A percentile compares a stretch with the other conserved stretches of the same genome.
Evolutionary conservation across 228 moss, liverwort and hornwort species (phyloP).

Genomic region (Sphagnum magellanicum): DNA sequence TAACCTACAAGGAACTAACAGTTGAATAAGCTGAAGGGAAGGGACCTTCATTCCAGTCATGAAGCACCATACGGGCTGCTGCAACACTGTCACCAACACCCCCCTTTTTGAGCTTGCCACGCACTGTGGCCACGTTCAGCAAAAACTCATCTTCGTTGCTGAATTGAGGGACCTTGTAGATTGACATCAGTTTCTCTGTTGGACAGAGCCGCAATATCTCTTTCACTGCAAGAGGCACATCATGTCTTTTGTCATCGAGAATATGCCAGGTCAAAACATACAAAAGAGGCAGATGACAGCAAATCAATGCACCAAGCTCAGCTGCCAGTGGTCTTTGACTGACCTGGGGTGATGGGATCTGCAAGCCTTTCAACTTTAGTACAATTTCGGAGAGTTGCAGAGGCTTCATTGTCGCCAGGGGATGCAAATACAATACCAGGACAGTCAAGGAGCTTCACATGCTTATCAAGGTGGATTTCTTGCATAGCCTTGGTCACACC

Average conservation of each 20-base stretch:
- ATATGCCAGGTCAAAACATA: not conserved
- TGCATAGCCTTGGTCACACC: conserved; percentile 95
- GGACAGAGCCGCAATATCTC: conserved; percentile 84
- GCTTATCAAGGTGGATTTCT: conserved; percentile 87
- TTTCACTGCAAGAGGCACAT: conserved; percentile 36
- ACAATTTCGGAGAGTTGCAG: conserved; percentile 81
- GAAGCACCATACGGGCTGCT: conserved; percentile 83
- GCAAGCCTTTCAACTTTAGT: conserved; percentile 82
- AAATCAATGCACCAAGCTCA: not conserved
- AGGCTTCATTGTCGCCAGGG: conserved; percentile 73
- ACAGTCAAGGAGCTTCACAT: conserved; percentile 89
- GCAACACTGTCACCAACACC: conserved; percentile 72
- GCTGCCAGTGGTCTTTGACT: not conserved
- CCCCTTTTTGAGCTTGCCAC: conserved; percentile 88
- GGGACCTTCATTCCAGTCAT: conserved; percentile 92
- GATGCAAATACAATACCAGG: conserved; percentile 98
- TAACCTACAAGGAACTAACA: too few species aligned
- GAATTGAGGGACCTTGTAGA: conserved; percentile 71
- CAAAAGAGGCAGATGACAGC: not conserved
- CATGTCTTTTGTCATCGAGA: too few species aligned
- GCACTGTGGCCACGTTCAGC: conserved; percentile 61
- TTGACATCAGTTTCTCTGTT: conserved; percentile 71
- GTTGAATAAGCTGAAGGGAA: not conserved
- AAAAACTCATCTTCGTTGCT: conserved; percentile 75
- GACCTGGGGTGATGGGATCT: conserved; percentile 85